These are phyloP conservation scores for Tolypocladium guangdongense DNA, from an alignment of 2,329 filamentous ascomycete genomes.

Conservation along the genomic window DNA sequence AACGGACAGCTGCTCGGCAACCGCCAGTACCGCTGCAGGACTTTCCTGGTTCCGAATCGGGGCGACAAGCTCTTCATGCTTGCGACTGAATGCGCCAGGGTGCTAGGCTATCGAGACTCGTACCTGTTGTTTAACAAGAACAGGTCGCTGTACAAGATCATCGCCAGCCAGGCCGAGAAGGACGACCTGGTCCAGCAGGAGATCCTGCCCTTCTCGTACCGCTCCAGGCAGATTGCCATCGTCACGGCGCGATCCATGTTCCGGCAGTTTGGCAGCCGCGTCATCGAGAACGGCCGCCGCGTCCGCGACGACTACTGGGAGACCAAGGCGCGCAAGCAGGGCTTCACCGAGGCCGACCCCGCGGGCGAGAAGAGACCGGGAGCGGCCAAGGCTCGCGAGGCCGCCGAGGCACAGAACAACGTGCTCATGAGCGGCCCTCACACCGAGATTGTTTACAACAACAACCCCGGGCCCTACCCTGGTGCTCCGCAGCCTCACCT, in stretches of 20 bases:
- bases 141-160: slow-evolving; percentile 92
- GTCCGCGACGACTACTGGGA: slow-evolving; percentile 99
- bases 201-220: slow-evolving; percentile 92
- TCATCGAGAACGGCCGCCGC: slow-evolving; percentile 79
- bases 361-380: slow-evolving; percentile 95
- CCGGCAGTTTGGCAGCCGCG: slow-evolving; percentile 89
- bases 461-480: slow-evolving; percentile 54
- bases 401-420: slow-evolving; percentile 58
- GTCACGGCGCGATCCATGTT: slow-evolving; percentile 98
- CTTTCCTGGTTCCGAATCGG: slow-evolving; percentile 83
- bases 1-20: slow-evolving; percentile 74
- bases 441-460: slow-evolving; percentile 82
- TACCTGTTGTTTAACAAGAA: slow-evolving; percentile 99
- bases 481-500: slow-evolving; percentile 57
- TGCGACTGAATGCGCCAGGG: slow-evolving; percentile 90
- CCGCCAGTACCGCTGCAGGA: slow-evolving; percentile 85
- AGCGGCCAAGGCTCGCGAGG: slow-evolving; percentile 77
- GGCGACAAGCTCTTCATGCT: slow-evolving; percentile 97
- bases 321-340: slow-evolving; percentile 90
- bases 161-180: slow-evolving; percentile 90
- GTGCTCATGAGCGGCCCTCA: slow-evolving; percentile 57
- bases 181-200: slow-evolving; percentile 93
- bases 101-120: slow-evolving; percentile 91
- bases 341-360: slow-evolving; percentile 92
- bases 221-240: slow-evolving; percentile 96